Conservation (phyloP, 2,329 filamentous ascomycete species). For the Stachybotrys elegans region DNA sequence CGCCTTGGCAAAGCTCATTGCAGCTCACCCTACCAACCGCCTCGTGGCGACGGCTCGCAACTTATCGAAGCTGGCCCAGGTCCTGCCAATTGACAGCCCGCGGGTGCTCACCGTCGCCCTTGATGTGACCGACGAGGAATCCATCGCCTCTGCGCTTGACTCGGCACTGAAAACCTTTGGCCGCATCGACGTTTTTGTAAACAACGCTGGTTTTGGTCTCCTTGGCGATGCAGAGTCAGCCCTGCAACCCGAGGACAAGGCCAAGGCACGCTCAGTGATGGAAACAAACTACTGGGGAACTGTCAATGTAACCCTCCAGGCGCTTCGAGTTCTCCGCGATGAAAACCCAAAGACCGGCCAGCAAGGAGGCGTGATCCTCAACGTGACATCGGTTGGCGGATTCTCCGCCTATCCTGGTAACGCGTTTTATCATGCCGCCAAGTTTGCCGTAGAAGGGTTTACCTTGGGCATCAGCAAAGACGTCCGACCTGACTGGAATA, state of each 20-base stretch:
- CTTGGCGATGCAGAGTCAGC: conserved; percentile 1
- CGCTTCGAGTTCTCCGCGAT: background rate
- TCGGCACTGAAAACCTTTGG: background rate
- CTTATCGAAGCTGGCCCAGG: no score
- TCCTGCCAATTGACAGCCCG: no score
- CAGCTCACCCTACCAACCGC: background rate
- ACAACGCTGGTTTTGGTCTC: conserved; percentile 1
- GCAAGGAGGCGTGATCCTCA: background rate
- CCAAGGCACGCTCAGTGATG: background rate
- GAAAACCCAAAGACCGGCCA: background rate
- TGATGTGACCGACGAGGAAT: background rate
- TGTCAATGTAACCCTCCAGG: background rate
- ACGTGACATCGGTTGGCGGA: background rate
- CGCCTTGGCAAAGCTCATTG: background rate
- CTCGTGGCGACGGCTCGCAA: no score
- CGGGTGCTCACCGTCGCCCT: background rate
- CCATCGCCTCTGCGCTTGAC: background rate
- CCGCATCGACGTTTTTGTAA: conserved; percentile 3
- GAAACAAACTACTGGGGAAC: conserved; percentile 2
- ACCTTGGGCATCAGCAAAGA: background rate
- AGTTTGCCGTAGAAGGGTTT: conserved; percentile 1
- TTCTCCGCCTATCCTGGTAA: background rate
- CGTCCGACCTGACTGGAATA: conserved; percentile 2
- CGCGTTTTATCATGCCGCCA: background rate
- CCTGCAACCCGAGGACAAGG: background rate